phyloP scores from a whole-genome alignment of 331 rosid genomes.

The Arachis monticola region DNA sequence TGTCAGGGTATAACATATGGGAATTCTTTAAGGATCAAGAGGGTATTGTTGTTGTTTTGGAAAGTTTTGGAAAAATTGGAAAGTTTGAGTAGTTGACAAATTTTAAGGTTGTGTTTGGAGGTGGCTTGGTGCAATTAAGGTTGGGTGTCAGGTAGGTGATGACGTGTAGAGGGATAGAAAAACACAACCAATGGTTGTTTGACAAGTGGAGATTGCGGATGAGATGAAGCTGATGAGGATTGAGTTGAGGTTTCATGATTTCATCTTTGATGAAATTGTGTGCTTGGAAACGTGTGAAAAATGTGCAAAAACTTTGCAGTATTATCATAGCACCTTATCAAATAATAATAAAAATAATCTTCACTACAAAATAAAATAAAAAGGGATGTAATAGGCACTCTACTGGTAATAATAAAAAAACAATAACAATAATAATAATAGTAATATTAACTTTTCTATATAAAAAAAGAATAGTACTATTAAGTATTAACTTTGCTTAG shows the following conservation, averaged over 20 bases:
- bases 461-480: no score
- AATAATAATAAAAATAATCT: no score
- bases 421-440: no score
- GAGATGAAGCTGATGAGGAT: slow-evolving; percentile 52
- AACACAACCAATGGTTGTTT: slow-evolving; percentile 36
- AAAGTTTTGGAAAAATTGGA: slow-evolving; percentile 46
- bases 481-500: no score
- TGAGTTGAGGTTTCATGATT: slow-evolving; percentile 28
- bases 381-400: no score
- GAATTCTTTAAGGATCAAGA: slow-evolving; percentile 11
- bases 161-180: slow-evolving; percentile 57
- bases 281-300: slow-evolving; percentile 50
- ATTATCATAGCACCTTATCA: no score
- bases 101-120: slow-evolving; percentile 19
- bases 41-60: slow-evolving; percentile 44
- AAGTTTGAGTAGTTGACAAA: background rate
- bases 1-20: slow-evolving; percentile 53
- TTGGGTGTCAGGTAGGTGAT: slow-evolving; percentile 49
- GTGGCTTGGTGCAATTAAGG: slow-evolving; percentile 39
- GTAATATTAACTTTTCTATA: no score
- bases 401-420: no score
- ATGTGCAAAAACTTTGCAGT: slow-evolving; percentile 4
- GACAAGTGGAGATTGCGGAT: slow-evolving; percentile 67
- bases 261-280: slow-evolving; percentile 49
- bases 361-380: no score